Conservation (phyloP, 805 yeast genomes). For the Wickerhamiella dianesei region DNA sequence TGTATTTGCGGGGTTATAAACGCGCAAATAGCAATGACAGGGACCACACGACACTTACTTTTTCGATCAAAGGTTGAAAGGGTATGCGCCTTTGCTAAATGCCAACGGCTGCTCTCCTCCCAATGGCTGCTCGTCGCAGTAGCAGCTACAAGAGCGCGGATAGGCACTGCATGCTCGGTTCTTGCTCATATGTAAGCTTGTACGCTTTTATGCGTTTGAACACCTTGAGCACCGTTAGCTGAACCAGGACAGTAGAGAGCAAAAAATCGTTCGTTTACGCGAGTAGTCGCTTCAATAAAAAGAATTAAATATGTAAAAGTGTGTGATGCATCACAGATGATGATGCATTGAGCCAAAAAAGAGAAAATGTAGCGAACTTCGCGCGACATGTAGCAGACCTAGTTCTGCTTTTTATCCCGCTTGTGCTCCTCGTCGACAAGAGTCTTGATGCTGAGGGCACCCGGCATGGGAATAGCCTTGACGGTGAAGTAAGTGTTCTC, state of each 20-base stretch:
- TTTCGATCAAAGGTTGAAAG: no score
- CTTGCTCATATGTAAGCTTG: no score
- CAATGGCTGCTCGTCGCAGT: no score
- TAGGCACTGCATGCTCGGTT: no score
- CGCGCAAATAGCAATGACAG: no score
- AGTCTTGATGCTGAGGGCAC: constrained; percentile 13
- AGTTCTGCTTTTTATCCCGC: not conserved
- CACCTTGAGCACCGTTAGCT: not conserved
- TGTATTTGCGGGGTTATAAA: no score
- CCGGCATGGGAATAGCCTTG: constrained; percentile 38
- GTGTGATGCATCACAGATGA: no score
- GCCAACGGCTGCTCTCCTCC: no score
- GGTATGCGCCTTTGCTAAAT: no score
- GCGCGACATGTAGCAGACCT: not conserved
- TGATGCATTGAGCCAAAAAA: not conserved
- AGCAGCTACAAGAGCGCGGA: no score
- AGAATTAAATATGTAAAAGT: not conserved
- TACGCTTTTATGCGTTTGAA: not conserved
- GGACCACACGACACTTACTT: no score
- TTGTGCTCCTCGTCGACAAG: not conserved
- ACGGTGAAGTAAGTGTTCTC: constrained; percentile 46
- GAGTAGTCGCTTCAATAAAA: not conserved
- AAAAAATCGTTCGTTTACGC: not conserved
- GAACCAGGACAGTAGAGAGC: not conserved
- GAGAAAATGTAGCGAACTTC: not conserved